Evolutionary conservation across 1,139 yeast genomes (phyloP).

Genomic region (Sugiyamaella xylanicola): DNA sequence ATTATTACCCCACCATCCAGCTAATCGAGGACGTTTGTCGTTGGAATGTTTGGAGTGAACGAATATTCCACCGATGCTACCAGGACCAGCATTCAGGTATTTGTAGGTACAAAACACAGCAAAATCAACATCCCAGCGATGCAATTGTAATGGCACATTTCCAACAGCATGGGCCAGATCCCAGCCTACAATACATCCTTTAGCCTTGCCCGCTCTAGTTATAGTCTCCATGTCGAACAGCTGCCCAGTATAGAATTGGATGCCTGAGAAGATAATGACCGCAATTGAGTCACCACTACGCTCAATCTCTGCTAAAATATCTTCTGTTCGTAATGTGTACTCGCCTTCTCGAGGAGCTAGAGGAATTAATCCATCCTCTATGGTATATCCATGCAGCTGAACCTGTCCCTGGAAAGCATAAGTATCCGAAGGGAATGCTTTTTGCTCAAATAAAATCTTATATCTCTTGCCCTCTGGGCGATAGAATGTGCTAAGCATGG

Average conservation of each 20-base stretch:
- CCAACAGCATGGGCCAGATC: constrained; percentile 96
- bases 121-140: constrained; percentile 89
- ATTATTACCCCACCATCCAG: constrained; percentile 98
- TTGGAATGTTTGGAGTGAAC: constrained; percentile 54
- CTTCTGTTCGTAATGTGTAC: constrained; percentile 60
- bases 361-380: constrained; percentile 64
- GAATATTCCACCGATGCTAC: constrained; percentile 82
- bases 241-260: constrained; percentile 93
- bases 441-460: constrained; percentile 79
- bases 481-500: constrained; percentile 73
- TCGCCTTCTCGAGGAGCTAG: constrained; percentile 60
- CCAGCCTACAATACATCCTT: constrained; percentile 80
- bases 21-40: constrained; percentile 63
- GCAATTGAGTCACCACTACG: constrained; percentile 65
- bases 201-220: constrained; percentile 59
- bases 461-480: constrained; percentile 56
- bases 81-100: constrained; percentile 90
- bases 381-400: constrained; percentile 58
- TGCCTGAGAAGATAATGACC: constrained; percentile 78
- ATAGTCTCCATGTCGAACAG: constrained; percentile 69
- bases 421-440: constrained; percentile 90
- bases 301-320: constrained; percentile 61
- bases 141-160: constrained; percentile 72
- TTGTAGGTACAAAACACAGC: constrained; percentile 96
- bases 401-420: constrained; percentile 82